phyloP scores from a whole-genome alignment of 805 yeast genomes.

The Brettanomyces custersianus region DNA sequence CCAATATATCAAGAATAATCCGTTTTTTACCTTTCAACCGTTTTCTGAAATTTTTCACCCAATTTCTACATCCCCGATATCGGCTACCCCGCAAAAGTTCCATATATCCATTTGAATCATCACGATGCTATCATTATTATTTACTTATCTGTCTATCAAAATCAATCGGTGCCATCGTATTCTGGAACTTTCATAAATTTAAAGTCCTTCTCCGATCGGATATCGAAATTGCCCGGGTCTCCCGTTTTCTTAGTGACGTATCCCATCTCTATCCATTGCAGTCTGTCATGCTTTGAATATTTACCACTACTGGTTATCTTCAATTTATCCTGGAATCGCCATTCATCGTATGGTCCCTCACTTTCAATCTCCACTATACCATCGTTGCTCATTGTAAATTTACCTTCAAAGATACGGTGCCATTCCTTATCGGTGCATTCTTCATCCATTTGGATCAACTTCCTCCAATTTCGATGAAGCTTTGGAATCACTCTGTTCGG shows the following conservation, averaged over 20 bases:
- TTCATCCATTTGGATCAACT: not conserved
- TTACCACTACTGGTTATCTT: constrained; percentile 52
- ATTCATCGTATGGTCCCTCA: constrained; percentile 52
- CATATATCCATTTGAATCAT: too few relatives aligned
- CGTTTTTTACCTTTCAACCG: too few relatives aligned
- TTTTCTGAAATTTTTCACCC: too few relatives aligned
- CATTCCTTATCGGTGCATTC: constrained; percentile 14
- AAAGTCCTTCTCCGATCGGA: constrained; percentile 71
- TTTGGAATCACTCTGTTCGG: constrained; percentile 60
- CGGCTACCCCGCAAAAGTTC: too few relatives aligned
- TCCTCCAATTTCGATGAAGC: constrained; percentile 24
- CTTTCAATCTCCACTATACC: constrained; percentile 43
- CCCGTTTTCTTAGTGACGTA: constrained; percentile 26
- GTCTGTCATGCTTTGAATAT: constrained; percentile 50
- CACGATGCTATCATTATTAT: too few relatives aligned
- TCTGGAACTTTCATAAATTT: constrained; percentile 34
- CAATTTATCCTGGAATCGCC: constrained; percentile 54
- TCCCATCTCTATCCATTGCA: constrained; percentile 63
- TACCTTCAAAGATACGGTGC: constrained; percentile 37
- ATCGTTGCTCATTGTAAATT: constrained; percentile 48
- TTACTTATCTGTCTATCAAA: too few relatives aligned
- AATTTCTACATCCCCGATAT: too few relatives aligned
- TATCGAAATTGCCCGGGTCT: constrained; percentile 30
- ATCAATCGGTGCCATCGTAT: too few relatives aligned
- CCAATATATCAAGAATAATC: too few relatives aligned